Percentiles rank a stretch among this genome's conserved stretches.
Evolutionary conservation across 2,329 filamentous ascomycete genomes (phyloP).

Genomic region (Ceratocystis ficicola): DNA sequence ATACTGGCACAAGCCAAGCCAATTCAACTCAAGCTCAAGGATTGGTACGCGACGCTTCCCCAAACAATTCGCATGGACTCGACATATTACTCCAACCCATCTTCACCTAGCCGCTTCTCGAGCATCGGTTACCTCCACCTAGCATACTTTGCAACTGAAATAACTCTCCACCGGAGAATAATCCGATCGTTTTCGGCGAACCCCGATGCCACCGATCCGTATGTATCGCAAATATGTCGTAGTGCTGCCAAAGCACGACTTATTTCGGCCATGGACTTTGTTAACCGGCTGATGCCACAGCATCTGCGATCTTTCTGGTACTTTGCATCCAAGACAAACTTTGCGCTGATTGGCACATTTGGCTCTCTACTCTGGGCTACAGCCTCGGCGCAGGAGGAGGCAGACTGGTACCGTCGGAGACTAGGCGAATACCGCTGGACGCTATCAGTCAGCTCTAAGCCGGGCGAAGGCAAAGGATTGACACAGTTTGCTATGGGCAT

Average conservation of each 20-base stretch:
- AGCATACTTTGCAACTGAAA: conserved; percentile 87
- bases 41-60: conserved; percentile 67
- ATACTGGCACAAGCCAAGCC: conserved; percentile 67
- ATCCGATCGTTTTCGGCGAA: conserved; percentile 58
- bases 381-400: conserved; percentile 74
- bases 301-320: conserved; percentile 92
- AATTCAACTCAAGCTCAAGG: conserved; percentile 69
- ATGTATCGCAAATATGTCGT: conserved; percentile 83
- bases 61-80: conserved; percentile 52
- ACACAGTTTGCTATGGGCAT: conserved; percentile 66
- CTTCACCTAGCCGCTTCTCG: conserved; percentile 36
- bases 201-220: conserved; percentile 48
- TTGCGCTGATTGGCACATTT: conserved; percentile 89
- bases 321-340: conserved; percentile 77
- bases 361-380: conserved; percentile 83
- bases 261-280: conserved; percentile 94
- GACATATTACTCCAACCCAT: conserved; percentile 22
- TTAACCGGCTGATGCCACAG: conserved; percentile 75
- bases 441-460: conserved; percentile 69
- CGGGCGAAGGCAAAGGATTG: conserved; percentile 45
- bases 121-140: conserved; percentile 72
- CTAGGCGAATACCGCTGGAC: conserved; percentile 92
- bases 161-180: conserved; percentile 82
- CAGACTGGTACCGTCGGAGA: conserved; percentile 78
- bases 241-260: conserved; percentile 86